Evolutionary conservation across 2,329 filamentous ascomycete species (phyloP), one percentile per base, ranked within the genome.

Genomic region (Metarhizium brunneum): DNA sequence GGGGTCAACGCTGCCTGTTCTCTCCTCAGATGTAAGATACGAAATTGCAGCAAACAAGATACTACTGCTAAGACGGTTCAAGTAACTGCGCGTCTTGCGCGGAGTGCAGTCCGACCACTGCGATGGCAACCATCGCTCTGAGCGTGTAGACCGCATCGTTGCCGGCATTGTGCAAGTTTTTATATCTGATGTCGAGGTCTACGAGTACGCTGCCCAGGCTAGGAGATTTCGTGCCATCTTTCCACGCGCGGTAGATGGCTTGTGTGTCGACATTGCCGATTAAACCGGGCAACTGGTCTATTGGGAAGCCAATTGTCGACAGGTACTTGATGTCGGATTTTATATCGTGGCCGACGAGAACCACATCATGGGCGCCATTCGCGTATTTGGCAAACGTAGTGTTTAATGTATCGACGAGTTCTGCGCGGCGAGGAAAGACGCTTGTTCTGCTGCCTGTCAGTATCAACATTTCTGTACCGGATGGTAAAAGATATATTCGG

Each of bases 131-230:
- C 76, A 94, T 81, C 7, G 84, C 86, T 58, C 86, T 84, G 59
- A 95, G 71, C 0, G 90, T 92, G 66, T 87, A 94, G 1, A 84
- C 80, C 0, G 91, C 90, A 66, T 96, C 91, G 61, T 96, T 96
- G 2, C 91, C 85, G 0, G 86, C 91, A 65, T 95, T 95, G 69
- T 96, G 91, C n/a, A 92, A 75, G 62, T 87, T 77, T 69, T 75
- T 81, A 47, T 76, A 81, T 0, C 71, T 63, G 8, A 95, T 80
- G 2, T 79, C 80, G 32, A 96, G 74, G 6, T 86, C 78, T 6
- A 69, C 64, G 29, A 96, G 78, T 14, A 95, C 76, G 6, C 63
- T 72, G 0, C 72, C 73, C 2, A 97, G 77, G 1, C 79, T 80
- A 14, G 79, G 77, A 3, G 76, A 67, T 2, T 86, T 73, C 0